Evolutionary conservation across 2,329 filamentous ascomycete species (phyloP).

Genomic region (Xylaria sp.): DNA sequence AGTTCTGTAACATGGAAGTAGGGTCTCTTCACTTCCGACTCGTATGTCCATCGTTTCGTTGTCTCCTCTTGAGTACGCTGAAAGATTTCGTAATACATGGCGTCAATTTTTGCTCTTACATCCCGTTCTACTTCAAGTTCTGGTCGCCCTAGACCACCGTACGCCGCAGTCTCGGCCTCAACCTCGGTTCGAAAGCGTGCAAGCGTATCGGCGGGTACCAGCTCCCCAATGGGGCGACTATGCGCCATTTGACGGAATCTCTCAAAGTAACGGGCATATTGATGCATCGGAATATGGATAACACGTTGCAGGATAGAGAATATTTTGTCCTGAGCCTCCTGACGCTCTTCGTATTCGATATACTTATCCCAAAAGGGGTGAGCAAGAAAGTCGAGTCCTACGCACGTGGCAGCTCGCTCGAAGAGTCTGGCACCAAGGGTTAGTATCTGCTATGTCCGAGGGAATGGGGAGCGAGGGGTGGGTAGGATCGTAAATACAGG

Average conservation of each 20-base stretch:
- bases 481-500: constrained; percentile 71
- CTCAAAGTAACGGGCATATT: constrained; percentile 95
- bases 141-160: constrained; percentile 64
- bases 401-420: constrained; percentile 84
- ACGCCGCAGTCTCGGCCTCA: constrained; percentile 68
- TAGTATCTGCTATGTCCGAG: constrained; percentile 44
- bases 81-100: constrained; percentile 83
- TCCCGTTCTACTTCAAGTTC: constrained; percentile 87
- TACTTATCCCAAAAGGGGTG: constrained; percentile 99
- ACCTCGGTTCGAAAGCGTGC: constrained; percentile 77
- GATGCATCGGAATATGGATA: constrained; percentile 91
- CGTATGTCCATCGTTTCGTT: constrained; percentile 92
- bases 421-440: constrained; percentile 76
- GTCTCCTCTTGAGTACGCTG: constrained; percentile 85
- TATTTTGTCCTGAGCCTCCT: constrained; percentile 84
- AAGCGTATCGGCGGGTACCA: constrained; percentile 75
- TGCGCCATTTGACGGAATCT: constrained; percentile 83
- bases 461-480: constrained; percentile 47
- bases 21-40: constrained; percentile 92
- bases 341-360: constrained; percentile 92
- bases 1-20: constrained; percentile 98
- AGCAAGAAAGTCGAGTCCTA: constrained; percentile 91
- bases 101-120: constrained; percentile 81
- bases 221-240: constrained; percentile 75
- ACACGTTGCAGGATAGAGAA: constrained; percentile 85